Evolutionary conservation across 371 early-diverging fungal species (phyloP), one percentile per base, ranked within the genome.

Genomic region (Chytridium lagenaria): DNA sequence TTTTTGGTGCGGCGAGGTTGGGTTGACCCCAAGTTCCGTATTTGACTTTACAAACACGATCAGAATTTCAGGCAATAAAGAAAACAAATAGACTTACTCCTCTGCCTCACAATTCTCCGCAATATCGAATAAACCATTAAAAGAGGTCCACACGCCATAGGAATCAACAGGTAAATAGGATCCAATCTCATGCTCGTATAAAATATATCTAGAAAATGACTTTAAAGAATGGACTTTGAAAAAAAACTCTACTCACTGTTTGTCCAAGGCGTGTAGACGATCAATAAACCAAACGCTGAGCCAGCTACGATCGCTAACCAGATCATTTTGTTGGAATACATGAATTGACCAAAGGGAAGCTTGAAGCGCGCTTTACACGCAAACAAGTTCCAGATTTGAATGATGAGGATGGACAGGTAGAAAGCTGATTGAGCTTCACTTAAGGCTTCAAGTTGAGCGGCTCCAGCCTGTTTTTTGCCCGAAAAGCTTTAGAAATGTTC

Each of bases 331-430:
- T 67, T 73, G 37, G 44, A 31, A 10, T 84, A 37, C 72, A 85
- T 78, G 49, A 81, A 77, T 59, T 66, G 57, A 16, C 78, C 78
- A 55, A 79, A 81, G 3, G 83, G 83, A 10, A 81, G 72, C 22
- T 77, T 59, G 2, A 78, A 64, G 7, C 80, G 65, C 5, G 81
- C 80, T 71, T 87, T 88, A 73, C 86, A 87, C 0, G 83, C 81
- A 74, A 88, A 84, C 34, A 86, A 61, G 69, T 86, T 89, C 78
- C 79, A 87, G 5, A 83, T 69, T 64, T 89, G 89, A 19, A 83
- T 76, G 26, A 87, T 78, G 37, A 89, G 69, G 7, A 89, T 81
- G 22, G 85, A 81, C 1, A 88, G 69, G 68, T 86, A 89, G 69
- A 81, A 87, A 0, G 81, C 86, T 7, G 78, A 75, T 67, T 86